Evolutionary conservation across 345 rosid species (phyloP), one percentile per base, ranked within the genome.

Genomic region (Adansonia digitata): DNA sequence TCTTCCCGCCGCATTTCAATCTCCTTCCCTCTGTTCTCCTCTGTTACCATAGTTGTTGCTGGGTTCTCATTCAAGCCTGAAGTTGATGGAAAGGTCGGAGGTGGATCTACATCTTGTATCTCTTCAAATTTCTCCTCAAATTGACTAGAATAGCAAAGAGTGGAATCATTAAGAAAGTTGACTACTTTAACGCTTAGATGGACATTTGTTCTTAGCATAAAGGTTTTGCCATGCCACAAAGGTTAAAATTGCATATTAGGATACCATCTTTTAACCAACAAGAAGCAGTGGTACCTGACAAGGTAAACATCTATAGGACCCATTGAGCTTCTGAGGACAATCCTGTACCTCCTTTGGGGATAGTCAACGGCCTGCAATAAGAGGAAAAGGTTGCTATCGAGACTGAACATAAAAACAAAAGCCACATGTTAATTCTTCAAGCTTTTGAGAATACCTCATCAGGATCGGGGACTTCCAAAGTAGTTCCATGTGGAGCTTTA

Each of bases 401-500:
- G n/a, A 64, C 24, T 24, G 7, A 66, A 52, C 39, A 31, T 52
- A 46, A 10, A 69, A 48, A 17, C 22, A 48, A 29, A 29, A 46
- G 29, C 42, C 39, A 69, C 26, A 1, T 69, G 45, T 67, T 43
- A 48, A 29, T 69, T 48, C 74, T 77, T 51, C 78, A 73, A 57
- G 74, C 56, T 60, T 40, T 56, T 71, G 24, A 59, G 79, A 76
- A 80, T 87, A 95, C 98, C 97, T 95, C 99, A 81, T 93, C 99
- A 66, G 99, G 99, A 86, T 91, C 99, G 46, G 99, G 99, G 77
- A 95, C 99, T 85, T 95, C 99, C 42, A 95, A 86, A 74, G 96
- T 95, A 71, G 99, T 95, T 65, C 97, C 99, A 79, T 95, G 99
- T n/a, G 99, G 99, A 82, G 99, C 99, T 82, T 93, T 93, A 43